Base-by-base conservation (phyloP, 2,329 filamentous ascomycete genomes). In the Bipolaris victoriae region DNA sequence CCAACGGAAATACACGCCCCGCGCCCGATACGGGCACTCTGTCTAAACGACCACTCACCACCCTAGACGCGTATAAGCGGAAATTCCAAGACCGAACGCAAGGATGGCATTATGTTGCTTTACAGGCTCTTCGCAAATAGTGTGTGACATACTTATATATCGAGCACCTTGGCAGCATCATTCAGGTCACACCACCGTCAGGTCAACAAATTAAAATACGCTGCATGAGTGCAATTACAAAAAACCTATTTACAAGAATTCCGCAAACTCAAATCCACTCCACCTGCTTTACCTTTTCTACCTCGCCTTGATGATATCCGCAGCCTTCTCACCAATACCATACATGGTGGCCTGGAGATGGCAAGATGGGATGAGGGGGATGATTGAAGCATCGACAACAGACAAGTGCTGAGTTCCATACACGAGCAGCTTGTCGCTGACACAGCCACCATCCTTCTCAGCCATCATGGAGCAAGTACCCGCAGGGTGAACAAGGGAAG, bases 291-390 rank as follows among this genome's bases (percentile, higher is more conserved):
- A 20, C 22, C 7, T 7, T 11, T 24, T 49, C 44, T 60, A 46
- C 52, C 67, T 70, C 3, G 49, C 49, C 61, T 72, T 73, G 55
- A 75, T 71, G 2, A 73, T 59, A 62, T 69, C 72, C 11, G 71
- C 70, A 44, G 71, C 73, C 64, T 72, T 75, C 66, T 74, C 73
- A 13, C 64, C 71, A 48, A 75, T 62, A 20, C 63, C 72, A 52
- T 75, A 75, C 51, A 69, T 65, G 20, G 69, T 72, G 22, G 71
- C 67, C 54, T 72, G 70, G n/a, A 70, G 55, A 62, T 70, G 67
- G 49, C 61, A 63, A 10, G 63, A 65, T 10, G 70, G 69, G 31
- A 72, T 71, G 31, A 74, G 64, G 0, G 72, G 71, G 16, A 75
- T 66, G 7, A 75, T 70, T 1, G 61, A 67, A n/a, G 70, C 71